Conservation (phyloP, 2,329 filamentous ascomycete species). For the Ambrosiella xylebori region DNA sequence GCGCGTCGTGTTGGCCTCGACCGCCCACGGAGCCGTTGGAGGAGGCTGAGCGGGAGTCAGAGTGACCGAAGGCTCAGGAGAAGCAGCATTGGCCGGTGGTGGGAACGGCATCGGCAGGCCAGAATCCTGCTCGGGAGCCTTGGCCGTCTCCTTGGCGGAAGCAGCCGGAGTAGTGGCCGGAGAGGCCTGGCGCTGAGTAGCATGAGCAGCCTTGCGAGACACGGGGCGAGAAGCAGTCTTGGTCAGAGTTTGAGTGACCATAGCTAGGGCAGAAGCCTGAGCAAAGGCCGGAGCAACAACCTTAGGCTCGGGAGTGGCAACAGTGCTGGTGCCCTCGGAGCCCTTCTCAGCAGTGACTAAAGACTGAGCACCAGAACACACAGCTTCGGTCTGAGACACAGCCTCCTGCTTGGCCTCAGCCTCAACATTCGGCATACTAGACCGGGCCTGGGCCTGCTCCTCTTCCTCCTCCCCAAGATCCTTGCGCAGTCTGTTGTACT, state of each 20-base stretch:
- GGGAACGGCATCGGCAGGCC: slow-evolving; percentile 64
- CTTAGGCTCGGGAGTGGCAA: too few species aligned
- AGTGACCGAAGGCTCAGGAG: slow-evolving; percentile 38
- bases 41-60: slow-evolving; percentile 32
- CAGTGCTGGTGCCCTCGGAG: too few species aligned
- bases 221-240: background rate
- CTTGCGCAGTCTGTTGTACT: slow-evolving; percentile 67
- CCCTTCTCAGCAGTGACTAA: too few species aligned
- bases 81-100: slow-evolving; percentile 27
- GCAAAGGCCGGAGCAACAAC: too few species aligned
- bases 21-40: slow-evolving; percentile 87
- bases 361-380: too few species aligned
- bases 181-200: background rate
- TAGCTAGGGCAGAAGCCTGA: background rate
- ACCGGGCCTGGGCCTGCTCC: slow-evolving; percentile 21
- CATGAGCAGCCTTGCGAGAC: background rate
- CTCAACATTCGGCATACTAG: slow-evolving; percentile 15
- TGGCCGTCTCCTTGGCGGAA: background rate
- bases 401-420: slow-evolving; percentile 34
- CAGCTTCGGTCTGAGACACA: background rate
- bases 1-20: slow-evolving; percentile 55
- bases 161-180: background rate
- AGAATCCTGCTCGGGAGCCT: slow-evolving; percentile 17
- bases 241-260: background rate
- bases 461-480: slow-evolving; percentile 28